Percentiles rank a stretch among this genome's conserved stretches.
Evolutionary conservation across 2,329 filamentous ascomycete genomes (phyloP).

Genomic region (Penicillium sp.): DNA sequence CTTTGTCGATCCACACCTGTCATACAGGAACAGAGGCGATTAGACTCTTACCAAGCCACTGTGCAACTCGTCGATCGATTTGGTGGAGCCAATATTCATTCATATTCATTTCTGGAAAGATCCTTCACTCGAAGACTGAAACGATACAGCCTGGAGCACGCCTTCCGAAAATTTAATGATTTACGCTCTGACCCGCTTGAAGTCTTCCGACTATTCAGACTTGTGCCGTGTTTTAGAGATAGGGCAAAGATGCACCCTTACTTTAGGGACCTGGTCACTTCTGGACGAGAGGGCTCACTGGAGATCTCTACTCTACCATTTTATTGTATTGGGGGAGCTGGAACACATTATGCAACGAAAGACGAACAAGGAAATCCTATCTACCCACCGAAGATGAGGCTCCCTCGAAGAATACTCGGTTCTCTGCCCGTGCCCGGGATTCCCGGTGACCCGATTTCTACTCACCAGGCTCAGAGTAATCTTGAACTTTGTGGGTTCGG

Average conservation of each 20-base stretch:
- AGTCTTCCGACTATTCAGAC: conserved; percentile 63
- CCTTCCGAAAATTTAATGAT: conserved; percentile 55
- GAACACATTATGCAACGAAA: conserved; percentile 59
- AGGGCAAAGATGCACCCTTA: conserved; percentile 39
- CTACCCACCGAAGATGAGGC: conserved; percentile 28
- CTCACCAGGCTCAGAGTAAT: not conserved
- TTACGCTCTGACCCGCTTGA: conserved; percentile 47
- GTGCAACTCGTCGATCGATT: not conserved
- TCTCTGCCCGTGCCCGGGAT: not conserved
- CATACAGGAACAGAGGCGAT: not conserved
- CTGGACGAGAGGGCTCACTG: conserved; percentile 49
- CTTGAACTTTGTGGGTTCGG: conserved; percentile 17
- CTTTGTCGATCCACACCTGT: not conserved
- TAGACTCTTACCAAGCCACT: not conserved
- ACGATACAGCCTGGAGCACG: conserved; percentile 62
- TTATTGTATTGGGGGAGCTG: conserved; percentile 64
- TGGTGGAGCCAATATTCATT: not conserved
- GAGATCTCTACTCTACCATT: conserved; percentile 62
- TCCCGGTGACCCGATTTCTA: not conserved
- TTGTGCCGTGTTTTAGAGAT: conserved; percentile 61
- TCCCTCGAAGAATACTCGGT: conserved; percentile 18
- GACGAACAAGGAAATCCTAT: conserved; percentile 37
- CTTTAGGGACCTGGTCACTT: conserved; percentile 40
- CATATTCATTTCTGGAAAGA: conserved; percentile 60
- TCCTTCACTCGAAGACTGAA: conserved; percentile 71